Evolutionary conservation across 352 stramenopile species (phyloP), one percentile per base, ranked within the genome.

Genomic region (Phytophthora syringae): DNA sequence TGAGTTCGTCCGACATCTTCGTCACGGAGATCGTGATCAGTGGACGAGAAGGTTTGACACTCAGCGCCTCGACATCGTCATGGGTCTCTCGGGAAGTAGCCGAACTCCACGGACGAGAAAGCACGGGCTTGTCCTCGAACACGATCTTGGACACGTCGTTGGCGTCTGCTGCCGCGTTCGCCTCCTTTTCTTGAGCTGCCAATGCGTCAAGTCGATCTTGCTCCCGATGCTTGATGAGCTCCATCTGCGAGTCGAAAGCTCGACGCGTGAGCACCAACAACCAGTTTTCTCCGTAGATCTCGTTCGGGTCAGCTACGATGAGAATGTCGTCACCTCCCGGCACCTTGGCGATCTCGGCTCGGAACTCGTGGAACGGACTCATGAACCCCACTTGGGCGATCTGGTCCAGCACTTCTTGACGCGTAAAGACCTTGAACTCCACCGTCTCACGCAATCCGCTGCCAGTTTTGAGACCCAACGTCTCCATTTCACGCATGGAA

Each of bases 211-310:
- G 60, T 11, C 67, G 68, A 25, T 89, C 80, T 2, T 80, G 70
- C 37, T 89, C 82, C 1, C 72, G 72, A 48, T 63, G 62, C 21
- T 77, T 74, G 16, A 93, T 73, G 20, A 84, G n/a, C 47, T 88
- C 79, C 70, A 87, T 86, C 67, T 93, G 83, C 34, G 64, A 40
- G 20, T 95, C 84, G 52, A 85, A 87, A 0, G 80, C 84, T 36
- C 67, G 79, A 16, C 79, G 72, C 13, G 80, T 92, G n/a, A 95
- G 66, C 42, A 81, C 92, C 10, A 95, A 60, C 63, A 93, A 60
- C 84, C 84, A 95, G 69, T 95, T 95, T 50, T 95, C 84, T n/a
- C 86, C 86, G 53, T 92, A 95, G 16, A 76, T 81, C 67, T 93
- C 84, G 34, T 67, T 81, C 22, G 81, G 83, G 52, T 95, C 86